phyloP scores from a whole-genome alignment of 2,329 filamentous ascomycete species.

The Ceratocystis papillata region DNA sequence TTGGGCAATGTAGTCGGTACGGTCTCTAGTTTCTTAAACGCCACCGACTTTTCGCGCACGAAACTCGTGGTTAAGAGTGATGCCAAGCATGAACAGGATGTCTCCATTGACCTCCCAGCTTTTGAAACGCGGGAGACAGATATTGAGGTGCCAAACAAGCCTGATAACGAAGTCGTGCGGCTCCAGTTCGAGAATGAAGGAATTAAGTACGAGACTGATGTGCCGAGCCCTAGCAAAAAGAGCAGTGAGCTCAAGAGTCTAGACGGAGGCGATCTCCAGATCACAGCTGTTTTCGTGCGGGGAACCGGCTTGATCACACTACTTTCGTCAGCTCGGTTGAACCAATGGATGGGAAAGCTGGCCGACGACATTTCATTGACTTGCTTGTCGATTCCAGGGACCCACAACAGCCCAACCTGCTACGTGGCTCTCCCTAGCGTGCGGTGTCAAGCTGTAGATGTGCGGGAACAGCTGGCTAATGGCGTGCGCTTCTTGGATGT shows the following conservation, averaged over 20 bases:
- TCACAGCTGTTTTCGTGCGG: slow-evolving; percentile 57
- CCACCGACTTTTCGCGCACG: slow-evolving; percentile 31
- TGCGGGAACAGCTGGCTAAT: slow-evolving; percentile 70
- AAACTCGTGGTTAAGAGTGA: slow-evolving; percentile 41
- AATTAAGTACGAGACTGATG: slow-evolving; percentile 61
- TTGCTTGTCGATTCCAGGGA: slow-evolving; percentile 80
- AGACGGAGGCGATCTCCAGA: slow-evolving; percentile 42
- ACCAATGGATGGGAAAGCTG: slow-evolving; percentile 72
- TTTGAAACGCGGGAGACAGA: slow-evolving; percentile 52
- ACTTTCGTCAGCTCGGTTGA: slow-evolving; percentile 58
- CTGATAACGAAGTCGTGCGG: slow-evolving; percentile 56
- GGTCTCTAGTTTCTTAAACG: slow-evolving; percentile 38
- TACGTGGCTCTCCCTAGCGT: slow-evolving; percentile 81
- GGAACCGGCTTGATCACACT: slow-evolving; percentile 44
- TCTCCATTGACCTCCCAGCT: slow-evolving; percentile 53
- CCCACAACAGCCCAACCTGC: slow-evolving; percentile 85
- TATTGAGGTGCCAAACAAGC: slow-evolving; percentile 51
- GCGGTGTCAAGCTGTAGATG: slow-evolving; percentile 73
- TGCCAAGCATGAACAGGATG: slow-evolving; percentile 50
- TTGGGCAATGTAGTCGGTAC: slow-evolving; percentile 38
- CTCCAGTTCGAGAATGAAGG: slow-evolving; percentile 52
- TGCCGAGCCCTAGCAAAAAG: slow-evolving; percentile 50
- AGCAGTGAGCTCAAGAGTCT: slow-evolving; percentile 52
- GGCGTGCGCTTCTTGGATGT: slow-evolving; percentile 93
- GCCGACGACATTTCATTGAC: slow-evolving; percentile 62